phyloP scores from a whole-genome alignment of 2,329 filamentous ascomycete species.

The Ilyonectria sp. region DNA sequence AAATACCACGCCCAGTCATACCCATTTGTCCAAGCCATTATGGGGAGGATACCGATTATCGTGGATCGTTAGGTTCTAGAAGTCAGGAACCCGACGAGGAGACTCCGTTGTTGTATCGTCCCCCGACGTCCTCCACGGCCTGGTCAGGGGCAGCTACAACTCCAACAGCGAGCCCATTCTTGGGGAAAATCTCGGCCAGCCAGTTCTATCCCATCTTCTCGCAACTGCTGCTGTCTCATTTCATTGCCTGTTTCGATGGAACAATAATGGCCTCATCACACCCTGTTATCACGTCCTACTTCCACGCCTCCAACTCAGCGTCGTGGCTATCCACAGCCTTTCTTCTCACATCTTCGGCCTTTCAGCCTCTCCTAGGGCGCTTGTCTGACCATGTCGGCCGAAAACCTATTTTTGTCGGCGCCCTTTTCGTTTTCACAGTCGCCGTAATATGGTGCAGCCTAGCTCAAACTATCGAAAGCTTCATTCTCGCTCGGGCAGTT shows the following conservation, averaged over 20 bases:
- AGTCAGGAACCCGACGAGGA: conserved; percentile 38
- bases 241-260: conserved; percentile 78
- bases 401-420: conserved; percentile 76
- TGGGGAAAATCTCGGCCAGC: conserved; percentile 54
- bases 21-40: too few species aligned
- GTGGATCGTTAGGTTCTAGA: too few species aligned
- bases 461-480: conserved; percentile 76
- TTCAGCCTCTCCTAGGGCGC: conserved; percentile 82
- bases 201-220: conserved; percentile 76
- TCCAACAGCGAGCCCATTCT: conserved; percentile 54
- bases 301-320: conserved; percentile 82
- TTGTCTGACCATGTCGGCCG: conserved; percentile 82
- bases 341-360: conserved; percentile 81
- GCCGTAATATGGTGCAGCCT: conserved; percentile 80
- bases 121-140: conserved; percentile 34
- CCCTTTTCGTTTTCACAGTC: conserved; percentile 73
- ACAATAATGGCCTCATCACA: conserved; percentile 88
- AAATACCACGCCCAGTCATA: too few species aligned
- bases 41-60: too few species aligned
- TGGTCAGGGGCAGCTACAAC: conserved; percentile 38
- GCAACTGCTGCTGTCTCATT: conserved; percentile 70
- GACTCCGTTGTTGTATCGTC: conserved; percentile 46
- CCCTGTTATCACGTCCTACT: conserved; percentile 86
- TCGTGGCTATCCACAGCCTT: conserved; percentile 89
- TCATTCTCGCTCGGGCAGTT: conserved; percentile 79